Evolutionary conservation across 257 asterid species (phyloP), one percentile per base, ranked within the genome.

Genomic region (Linaria vulgaris): DNA sequence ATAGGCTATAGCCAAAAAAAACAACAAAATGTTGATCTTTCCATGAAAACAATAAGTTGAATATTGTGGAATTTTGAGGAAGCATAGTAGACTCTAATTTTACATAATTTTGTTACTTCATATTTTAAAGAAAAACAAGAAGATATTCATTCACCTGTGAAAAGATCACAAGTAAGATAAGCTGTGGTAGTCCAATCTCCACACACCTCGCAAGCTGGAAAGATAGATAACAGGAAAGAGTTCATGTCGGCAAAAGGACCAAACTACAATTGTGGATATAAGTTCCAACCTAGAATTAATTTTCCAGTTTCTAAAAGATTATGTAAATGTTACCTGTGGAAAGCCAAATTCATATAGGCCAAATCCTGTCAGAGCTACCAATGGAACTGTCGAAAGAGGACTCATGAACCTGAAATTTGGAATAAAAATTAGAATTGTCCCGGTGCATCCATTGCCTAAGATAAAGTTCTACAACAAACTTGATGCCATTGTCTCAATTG

Each of bases 331-430:
- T 80, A 92, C 96, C 94, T 89, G 83, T 72, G 97, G 99, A 67
- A 92, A 92, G 63, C 97, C 99, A 55, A 85, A 73, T 44, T 92
- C 95, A 4, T 89, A 92, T 16, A 89, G 75, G 12, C 99, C 99
- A 66, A 83, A 92, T 62, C 99, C 97, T n/a, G 94, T 69, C 13
- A 89, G 85, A 66, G 96, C 96, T 19, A 92, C 95, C 78, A 89
- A 76, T 5, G 97, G 99, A 69, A 75, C 82, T 9, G 82, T 76
- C 0, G 95, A 85, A 59, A 92, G 85, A 8, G 97, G 97, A 77
- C 96, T 87, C 81, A 83, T 19, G 58, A 83, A 75, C 88, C 98
- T 86, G 86, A 25, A 68, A 69, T 66, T 63, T 23, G 13, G 60
- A 57, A 66, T 6, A 13, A 31, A 5, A 56, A 54, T 3, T 9